phyloP scores from a whole-genome alignment of 1,139 yeast genomes.

The Yueomyces sp. region DNA sequence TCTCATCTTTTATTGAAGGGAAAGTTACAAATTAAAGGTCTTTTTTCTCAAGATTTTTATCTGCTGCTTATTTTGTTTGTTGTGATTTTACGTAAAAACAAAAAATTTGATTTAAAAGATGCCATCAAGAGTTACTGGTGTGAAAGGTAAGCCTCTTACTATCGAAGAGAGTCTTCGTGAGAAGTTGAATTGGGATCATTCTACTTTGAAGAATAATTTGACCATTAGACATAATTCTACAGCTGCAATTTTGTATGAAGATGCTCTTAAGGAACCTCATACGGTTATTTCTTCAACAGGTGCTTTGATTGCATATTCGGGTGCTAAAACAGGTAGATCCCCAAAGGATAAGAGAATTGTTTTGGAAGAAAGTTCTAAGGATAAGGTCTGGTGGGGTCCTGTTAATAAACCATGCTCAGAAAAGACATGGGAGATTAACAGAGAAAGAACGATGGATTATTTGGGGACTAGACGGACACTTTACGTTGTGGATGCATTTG shows the following conservation, averaged over 20 bases:
- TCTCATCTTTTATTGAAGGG: no score
- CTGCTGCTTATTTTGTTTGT: no score
- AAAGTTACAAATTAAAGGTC: no score
- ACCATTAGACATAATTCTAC: constrained; percentile 70
- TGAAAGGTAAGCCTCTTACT: background rate
- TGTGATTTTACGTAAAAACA: no score
- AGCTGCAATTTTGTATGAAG: constrained; percentile 87
- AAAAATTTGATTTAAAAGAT: no score
- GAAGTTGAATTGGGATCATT: background rate
- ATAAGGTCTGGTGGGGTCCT: constrained; percentile 98
- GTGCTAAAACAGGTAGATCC: constrained; percentile 94
- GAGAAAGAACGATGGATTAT: constrained; percentile 95
- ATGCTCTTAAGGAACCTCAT: constrained; percentile 78
- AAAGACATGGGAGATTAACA: constrained; percentile 89
- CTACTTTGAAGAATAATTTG: constrained; percentile 3
- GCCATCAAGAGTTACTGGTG: background rate
- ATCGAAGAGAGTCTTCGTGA: background rate
- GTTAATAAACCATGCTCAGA: constrained; percentile 93
- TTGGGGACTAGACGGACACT: constrained; percentile 91
- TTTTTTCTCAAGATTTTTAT: background rate
- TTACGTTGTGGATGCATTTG: constrained; percentile 91
- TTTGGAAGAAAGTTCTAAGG: constrained; percentile 75
- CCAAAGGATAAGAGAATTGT: constrained; percentile 98
- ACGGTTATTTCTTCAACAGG: constrained; percentile 91
- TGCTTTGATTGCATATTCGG: constrained; percentile 92